phyloP scores from a whole-genome alignment of 1,284 basidiomycete species.

The Apiotrichum gracile region DNA sequence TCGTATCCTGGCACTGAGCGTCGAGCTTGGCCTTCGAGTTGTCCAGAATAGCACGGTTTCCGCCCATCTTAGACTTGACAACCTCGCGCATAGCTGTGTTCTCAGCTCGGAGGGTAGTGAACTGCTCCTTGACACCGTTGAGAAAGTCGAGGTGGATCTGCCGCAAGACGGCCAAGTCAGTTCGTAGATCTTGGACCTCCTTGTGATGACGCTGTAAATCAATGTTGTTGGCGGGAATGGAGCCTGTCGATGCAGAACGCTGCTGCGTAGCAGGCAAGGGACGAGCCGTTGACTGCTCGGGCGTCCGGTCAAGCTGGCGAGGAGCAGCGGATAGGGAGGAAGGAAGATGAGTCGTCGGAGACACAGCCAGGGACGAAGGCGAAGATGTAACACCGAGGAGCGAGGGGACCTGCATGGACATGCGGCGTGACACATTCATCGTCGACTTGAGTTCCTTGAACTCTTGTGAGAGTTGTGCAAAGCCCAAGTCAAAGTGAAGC shows the following conservation, averaged over 20 bases:
- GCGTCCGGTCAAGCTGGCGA: conserved; percentile 9
- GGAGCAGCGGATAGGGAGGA: conserved; percentile 9
- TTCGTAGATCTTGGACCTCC: conserved; percentile 84
- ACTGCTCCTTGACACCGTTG: conserved; percentile 77
- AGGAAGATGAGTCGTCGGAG: not conserved
- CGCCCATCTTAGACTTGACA: conserved; percentile 73
- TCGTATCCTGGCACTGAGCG: conserved; percentile 74
- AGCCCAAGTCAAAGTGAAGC: conserved; percentile 90
- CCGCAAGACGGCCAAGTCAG: conserved; percentile 86
- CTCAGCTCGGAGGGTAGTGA: conserved; percentile 70
- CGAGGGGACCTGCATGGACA: conserved; percentile 39
- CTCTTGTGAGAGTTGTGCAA: conserved; percentile 77
- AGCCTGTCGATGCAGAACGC: not conserved
- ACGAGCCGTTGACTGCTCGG: conserved; percentile 18
- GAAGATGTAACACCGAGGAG: conserved; percentile 25
- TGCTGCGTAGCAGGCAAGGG: not conserved
- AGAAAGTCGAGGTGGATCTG: conserved; percentile 93
- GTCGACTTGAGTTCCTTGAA: conserved; percentile 79
- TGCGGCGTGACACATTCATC: conserved; percentile 49
- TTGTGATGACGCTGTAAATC: conserved; percentile 89
- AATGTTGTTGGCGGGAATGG: conserved; percentile 39
- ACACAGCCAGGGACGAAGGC: not conserved
- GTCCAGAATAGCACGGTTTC: conserved; percentile 81
- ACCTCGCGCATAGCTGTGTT: conserved; percentile 80
- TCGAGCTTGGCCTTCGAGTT: conserved; percentile 88